phyloP scores from a whole-genome alignment of 2,329 filamentous ascomycete species.

The Colletotrichum camelliae region DNA sequence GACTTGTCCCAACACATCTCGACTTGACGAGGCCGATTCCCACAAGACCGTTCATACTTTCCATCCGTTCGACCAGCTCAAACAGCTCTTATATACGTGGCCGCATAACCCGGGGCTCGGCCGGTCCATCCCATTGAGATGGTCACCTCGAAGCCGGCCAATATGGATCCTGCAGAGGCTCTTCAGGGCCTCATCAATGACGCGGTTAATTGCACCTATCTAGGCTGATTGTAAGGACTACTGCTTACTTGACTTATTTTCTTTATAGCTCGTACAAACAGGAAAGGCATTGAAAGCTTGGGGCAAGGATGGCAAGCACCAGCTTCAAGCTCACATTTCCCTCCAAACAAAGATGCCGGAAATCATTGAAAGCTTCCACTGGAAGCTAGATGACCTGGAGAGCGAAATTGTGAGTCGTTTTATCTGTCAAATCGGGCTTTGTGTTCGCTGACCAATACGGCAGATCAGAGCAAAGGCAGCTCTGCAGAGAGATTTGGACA shows the following conservation, averaged over 20 bases:
- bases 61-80: background rate
- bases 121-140: background rate
- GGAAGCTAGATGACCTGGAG: constrained; percentile 61
- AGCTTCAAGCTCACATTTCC: constrained; percentile 35
- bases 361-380: constrained; percentile 54
- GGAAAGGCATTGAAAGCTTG: constrained; percentile 61
- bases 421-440: background rate
- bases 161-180: constrained; percentile 41
- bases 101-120: background rate
- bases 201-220: constrained; percentile 47
- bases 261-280: constrained; percentile 59
- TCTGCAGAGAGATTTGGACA: constrained; percentile 58
- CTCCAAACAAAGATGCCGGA: constrained; percentile 50
- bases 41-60: background rate
- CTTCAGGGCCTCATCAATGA: constrained; percentile 61
- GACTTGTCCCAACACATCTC: background rate
- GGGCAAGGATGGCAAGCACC: constrained; percentile 44
- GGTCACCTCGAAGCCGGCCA: background rate
- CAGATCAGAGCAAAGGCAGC: constrained; percentile 61
- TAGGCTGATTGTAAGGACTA: background rate
- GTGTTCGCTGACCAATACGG: background rate
- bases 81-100: background rate
- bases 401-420: constrained; percentile 55
- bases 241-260: background rate
- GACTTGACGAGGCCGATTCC: background rate